Evolutionary conservation across 2,329 filamentous ascomycete genomes (phyloP).

Genomic region (Cadophora gregata): DNA sequence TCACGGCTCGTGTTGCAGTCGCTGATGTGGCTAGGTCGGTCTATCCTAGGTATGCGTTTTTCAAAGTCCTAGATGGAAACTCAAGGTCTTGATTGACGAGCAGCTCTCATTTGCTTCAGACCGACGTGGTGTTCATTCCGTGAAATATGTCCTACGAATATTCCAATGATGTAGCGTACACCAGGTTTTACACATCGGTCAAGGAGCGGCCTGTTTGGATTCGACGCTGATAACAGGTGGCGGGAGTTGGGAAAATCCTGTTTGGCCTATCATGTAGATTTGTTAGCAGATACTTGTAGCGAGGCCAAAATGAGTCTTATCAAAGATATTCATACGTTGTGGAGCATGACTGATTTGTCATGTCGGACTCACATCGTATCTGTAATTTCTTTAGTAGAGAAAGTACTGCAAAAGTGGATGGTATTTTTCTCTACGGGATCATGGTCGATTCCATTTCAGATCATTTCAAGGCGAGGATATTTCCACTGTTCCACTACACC

Average conservation of each 20-base stretch:
- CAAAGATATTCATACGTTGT: neutral
- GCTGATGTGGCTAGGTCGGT: slow-evolving; percentile 37
- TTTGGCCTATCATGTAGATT: slow-evolving; percentile 30
- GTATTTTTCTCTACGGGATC: neutral
- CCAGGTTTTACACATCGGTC: slow-evolving; percentile 32
- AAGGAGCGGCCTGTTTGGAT: slow-evolving; percentile 30
- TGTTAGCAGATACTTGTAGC: neutral
- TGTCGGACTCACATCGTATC: neutral
- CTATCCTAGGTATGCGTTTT: slow-evolving; percentile 45
- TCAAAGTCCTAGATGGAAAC: slow-evolving; percentile 49
- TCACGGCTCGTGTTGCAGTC: slow-evolving; percentile 41
- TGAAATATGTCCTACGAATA: slow-evolving; percentile 45
- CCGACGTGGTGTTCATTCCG: slow-evolving; percentile 50
- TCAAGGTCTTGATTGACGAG: slow-evolving; percentile 45
- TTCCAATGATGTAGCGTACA: slow-evolving; percentile 41
- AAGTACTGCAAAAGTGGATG: neutral
- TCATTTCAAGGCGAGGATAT: neutral
- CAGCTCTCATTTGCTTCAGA: slow-evolving; percentile 42
- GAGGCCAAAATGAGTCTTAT: neutral
- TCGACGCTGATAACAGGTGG: slow-evolving; percentile 29
- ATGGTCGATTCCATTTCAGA: neutral
- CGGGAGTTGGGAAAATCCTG: slow-evolving; percentile 28
- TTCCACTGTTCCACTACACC: neutral
- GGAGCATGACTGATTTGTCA: neutral
- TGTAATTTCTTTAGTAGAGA: neutral